Evolutionary conservation across 352 stramenopile species (phyloP).

Genomic region (Globisporangium solare): DNA sequence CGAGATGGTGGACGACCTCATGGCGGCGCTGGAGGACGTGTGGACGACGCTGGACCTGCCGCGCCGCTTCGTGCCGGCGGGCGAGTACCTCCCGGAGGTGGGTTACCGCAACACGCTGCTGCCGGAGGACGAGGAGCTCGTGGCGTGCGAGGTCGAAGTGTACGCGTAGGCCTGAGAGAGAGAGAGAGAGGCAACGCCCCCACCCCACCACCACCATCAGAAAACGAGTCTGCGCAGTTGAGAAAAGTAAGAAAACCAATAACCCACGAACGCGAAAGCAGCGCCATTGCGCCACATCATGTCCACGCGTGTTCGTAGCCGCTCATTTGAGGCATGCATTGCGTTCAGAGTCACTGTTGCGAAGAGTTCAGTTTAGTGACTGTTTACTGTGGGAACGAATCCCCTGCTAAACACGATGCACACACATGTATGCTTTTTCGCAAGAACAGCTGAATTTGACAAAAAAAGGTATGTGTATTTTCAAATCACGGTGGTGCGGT

Average conservation of each 20-base stretch:
- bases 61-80: slow-evolving; percentile 51
- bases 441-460: not conserved
- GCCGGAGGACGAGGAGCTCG: slow-evolving; percentile 38
- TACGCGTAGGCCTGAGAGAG: slow-evolving; percentile 36
- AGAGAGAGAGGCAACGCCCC: too few species aligned
- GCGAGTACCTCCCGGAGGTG: slow-evolving; percentile 77
- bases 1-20: slow-evolving; percentile 85
- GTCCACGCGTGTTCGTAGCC: too few species aligned
- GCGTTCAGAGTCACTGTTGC: too few species aligned
- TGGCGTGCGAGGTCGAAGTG: slow-evolving; percentile 30
- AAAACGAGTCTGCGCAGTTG: not conserved
- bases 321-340: too few species aligned
- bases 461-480: not conserved
- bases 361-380: too few species aligned
- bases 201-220: too few species aligned
- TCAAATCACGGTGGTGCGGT: not conserved
- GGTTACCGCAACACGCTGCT: slow-evolving; percentile 65
- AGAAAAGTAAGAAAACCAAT: slow-evolving; percentile 1
- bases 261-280: too few species aligned
- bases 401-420: too few species aligned
- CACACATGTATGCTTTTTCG: too few species aligned
- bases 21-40: slow-evolving; percentile 79
- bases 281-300: too few species aligned
- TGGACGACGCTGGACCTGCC: slow-evolving; percentile 83
- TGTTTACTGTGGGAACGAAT: too few species aligned